Evolutionary conservation across 2,329 filamentous ascomycete genomes (phyloP), one percentile per base, ranked within the genome.

Genomic region (Xylariaceae sp.): DNA sequence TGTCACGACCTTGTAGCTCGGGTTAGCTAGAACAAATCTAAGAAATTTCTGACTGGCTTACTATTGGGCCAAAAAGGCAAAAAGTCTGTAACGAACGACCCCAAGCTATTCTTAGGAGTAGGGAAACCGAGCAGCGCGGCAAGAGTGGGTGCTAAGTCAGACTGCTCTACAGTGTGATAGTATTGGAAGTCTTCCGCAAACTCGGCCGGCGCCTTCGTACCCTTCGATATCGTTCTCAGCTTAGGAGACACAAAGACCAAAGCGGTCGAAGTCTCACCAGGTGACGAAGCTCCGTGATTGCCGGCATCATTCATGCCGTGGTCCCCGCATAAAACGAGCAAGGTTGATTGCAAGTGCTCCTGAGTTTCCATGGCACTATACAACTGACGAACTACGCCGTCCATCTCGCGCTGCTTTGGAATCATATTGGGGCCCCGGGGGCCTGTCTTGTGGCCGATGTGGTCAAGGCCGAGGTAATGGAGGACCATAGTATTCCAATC

Each of bases 271-370:
- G 94, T 97, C 74, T 99, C 94, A 41, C 94, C 92, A 1, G 90
- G 83, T 0, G 92, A 92, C 9, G 92, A 96, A 37, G 92, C 94
- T 29, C 94, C 94, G 68, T 99, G 94, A 62, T 97, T 97, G 2
- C 94, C 94, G 18, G 89, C 94, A 63, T 97, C 92, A 63, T 97
- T 99, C 94, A 99, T 99, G n/a, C 94, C 94, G 68, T 99, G 94
- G 65, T 99, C 95, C 52, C 94, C 94, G 53, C 87, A 90, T 6
- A 99, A 73, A 2, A 99, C 85, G 43, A 99, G 80, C 1, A 99
- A 74, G 0, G 92, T 91, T 4, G 88, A 87, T 30, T 81, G 68
- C 1, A 96, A 81, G 69, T 96, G 87, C 1, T 79, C 68, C 52
- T 88, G 74, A 3, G 78, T 78, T 65, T 87, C 80, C 60, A 99